phyloP scores from a whole-genome alignment of 768 basidiomycete genomes.

The Holtermannia corniformis region DNA sequence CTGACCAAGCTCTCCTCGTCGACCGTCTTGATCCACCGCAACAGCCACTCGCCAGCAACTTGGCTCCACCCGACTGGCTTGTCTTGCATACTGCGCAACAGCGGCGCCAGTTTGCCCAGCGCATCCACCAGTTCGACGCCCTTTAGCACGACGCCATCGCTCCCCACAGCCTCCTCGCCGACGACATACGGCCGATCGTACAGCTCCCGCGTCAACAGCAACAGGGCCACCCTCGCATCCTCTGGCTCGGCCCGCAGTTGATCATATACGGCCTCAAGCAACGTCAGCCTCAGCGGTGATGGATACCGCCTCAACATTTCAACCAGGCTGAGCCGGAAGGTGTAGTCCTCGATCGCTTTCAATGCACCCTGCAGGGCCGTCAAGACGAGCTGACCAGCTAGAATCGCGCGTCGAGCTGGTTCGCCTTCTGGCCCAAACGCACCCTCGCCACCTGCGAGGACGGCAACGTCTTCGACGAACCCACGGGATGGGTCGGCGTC shows the following conservation, averaged over 20 bases:
- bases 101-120: constrained; percentile 38
- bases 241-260: constrained; percentile 10
- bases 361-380: constrained; percentile 18
- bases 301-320: constrained; percentile 35
- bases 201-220: constrained; percentile 24
- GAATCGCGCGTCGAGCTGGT: constrained; percentile 33
- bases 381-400: constrained; percentile 14
- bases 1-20: constrained; percentile 19
- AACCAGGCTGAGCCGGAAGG: constrained; percentile 21
- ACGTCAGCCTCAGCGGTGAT: constrained; percentile 27
- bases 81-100: neutral
- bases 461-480: constrained; percentile 71
- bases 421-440: constrained; percentile 37
- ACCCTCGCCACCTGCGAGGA: constrained; percentile 73
- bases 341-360: constrained; percentile 7
- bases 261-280: constrained; percentile 29
- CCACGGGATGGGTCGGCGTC: constrained; percentile 58
- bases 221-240: constrained; percentile 17
- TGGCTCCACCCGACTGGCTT: constrained; percentile 42
- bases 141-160: constrained; percentile 40
- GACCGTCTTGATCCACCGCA: constrained; percentile 46
- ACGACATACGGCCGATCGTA: constrained; percentile 37
- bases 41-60: constrained; percentile 46
- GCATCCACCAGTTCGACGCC: constrained; percentile 53
- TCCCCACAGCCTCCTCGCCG: constrained; percentile 25